Conservation (phyloP, 805 yeast species). For the Teunomyces tritomae region DNA sequence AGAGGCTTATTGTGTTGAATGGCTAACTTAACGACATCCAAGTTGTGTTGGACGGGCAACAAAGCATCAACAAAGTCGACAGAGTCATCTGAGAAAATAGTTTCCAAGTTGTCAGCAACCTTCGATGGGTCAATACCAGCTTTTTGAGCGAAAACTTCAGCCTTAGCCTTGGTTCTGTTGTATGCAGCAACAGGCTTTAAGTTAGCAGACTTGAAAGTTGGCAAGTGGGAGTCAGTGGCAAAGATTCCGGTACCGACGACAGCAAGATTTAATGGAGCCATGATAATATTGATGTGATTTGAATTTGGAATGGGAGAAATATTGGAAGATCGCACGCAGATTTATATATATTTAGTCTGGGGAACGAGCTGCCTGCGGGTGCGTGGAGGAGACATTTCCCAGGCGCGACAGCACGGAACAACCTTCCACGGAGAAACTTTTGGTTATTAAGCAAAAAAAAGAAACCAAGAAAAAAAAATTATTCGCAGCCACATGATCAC, state of each 20-base stretch:
- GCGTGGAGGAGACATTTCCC: not conserved
- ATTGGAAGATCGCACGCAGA: not conserved
- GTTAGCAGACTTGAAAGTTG: conserved; percentile 54
- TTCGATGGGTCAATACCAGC: conserved; percentile 52
- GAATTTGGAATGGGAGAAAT: not conserved
- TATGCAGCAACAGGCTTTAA: conserved; percentile 67
- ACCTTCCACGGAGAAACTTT: not conserved
- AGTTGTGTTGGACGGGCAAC: conserved; percentile 83
- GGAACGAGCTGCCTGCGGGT: conserved; percentile 1
- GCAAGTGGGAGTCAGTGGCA: conserved; percentile 81
- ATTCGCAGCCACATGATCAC: not conserved
- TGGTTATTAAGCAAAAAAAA: not conserved
- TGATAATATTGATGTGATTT: not conserved
- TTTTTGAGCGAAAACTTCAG: conserved; percentile 67
- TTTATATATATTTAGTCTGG: not conserved
- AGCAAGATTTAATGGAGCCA: conserved; percentile 49
- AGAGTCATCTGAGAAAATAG: conserved; percentile 59
- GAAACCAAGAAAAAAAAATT: not conserved
- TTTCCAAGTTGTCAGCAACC: conserved; percentile 61
- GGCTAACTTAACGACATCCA: conserved; percentile 66
- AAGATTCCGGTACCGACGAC: conserved; percentile 84
- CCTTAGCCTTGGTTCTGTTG: conserved; percentile 84
- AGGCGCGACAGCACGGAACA: conserved; percentile 1
- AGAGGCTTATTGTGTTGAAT: conserved; percentile 75
- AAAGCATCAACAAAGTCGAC: conserved; percentile 81